Conservation (phyloP, 2,329 filamentous ascomycete genomes). For the Fusarium dimerum region DNA sequence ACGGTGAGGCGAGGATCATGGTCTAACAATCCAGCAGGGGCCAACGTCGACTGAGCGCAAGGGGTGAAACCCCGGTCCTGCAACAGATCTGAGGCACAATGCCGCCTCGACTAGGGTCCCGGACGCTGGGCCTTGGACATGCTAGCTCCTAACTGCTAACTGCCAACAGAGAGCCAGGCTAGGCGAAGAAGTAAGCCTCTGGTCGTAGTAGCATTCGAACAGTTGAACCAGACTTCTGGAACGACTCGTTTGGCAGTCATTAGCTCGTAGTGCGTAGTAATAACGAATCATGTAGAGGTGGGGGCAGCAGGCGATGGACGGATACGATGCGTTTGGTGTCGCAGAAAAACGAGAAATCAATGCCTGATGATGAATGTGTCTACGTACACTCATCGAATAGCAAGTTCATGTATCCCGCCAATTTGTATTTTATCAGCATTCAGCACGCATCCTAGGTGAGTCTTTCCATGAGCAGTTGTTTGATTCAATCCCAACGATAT, state of each 20-base stretch:
- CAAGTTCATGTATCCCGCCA: too few relatives aligned
- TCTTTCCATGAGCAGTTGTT: background rate
- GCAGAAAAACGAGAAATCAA: too few relatives aligned
- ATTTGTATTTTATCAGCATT: constrained; percentile 1
- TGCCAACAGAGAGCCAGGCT: background rate
- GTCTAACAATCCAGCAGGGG: constrained; percentile 9
- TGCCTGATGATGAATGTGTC: too few relatives aligned
- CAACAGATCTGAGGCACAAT: constrained; percentile 50
- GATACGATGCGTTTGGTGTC: too few relatives aligned
- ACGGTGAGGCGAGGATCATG: constrained; percentile 17
- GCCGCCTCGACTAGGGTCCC: constrained; percentile 25
- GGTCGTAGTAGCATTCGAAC: background rate
- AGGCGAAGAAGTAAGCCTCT: background rate
- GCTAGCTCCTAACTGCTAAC: background rate
- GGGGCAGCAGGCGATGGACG: too few relatives aligned
- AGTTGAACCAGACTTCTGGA: background rate
- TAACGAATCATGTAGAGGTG: background rate
- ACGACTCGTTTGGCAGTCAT: background rate
- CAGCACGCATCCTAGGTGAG: background rate
- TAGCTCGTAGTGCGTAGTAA: background rate
- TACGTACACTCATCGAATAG: too few relatives aligned
- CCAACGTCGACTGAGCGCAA: constrained; percentile 19
- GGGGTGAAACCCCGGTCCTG: constrained; percentile 41
- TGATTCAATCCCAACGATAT: background rate
- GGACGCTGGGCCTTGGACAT: constrained; percentile 13